These are phyloP conservation scores for Lachancea cidri DNA, from an alignment of 805 yeast species.

Conservation along the genomic window DNA sequence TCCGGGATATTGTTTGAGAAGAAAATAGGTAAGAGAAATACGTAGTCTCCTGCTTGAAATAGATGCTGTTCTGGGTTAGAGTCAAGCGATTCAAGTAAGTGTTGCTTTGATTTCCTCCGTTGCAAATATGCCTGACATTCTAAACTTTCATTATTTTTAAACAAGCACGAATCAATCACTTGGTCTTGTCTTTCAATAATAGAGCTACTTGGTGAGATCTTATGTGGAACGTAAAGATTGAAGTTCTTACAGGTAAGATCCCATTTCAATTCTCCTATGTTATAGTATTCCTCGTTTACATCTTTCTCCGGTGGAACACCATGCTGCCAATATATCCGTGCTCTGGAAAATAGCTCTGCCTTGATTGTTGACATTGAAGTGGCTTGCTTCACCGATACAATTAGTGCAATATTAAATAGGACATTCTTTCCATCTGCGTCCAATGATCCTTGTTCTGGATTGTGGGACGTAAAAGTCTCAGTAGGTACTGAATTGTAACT, in stretches of 20 bases:
- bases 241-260: conserved; percentile 37
- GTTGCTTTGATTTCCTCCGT: conserved; percentile 12
- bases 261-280: conserved; percentile 47
- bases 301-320: conserved; percentile 46
- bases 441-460: not conserved
- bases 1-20: conserved; percentile 64
- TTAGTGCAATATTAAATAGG: conserved; percentile 50
- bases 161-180: conserved; percentile 13
- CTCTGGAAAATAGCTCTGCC: conserved; percentile 40
- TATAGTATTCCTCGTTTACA: conserved; percentile 43
- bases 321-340: conserved; percentile 48
- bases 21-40: conserved; percentile 58
- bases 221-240: conserved; percentile 37
- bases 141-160: conserved; percentile 14
- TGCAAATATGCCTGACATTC: conserved; percentile 17
- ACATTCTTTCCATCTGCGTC: conserved; percentile 23
- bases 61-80: conserved; percentile 4
- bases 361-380: conserved; percentile 36
- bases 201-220: conserved; percentile 19
- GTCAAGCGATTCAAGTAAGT: conserved; percentile 10
- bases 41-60: conserved; percentile 61
- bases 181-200: conserved; percentile 21
- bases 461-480: too few relatives aligned
- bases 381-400: conserved; percentile 41
- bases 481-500: not conserved